These are phyloP conservation scores for Myxozyma neglecta DNA, from an alignment of 805 yeast species.

Conservation along the genomic window DNA sequence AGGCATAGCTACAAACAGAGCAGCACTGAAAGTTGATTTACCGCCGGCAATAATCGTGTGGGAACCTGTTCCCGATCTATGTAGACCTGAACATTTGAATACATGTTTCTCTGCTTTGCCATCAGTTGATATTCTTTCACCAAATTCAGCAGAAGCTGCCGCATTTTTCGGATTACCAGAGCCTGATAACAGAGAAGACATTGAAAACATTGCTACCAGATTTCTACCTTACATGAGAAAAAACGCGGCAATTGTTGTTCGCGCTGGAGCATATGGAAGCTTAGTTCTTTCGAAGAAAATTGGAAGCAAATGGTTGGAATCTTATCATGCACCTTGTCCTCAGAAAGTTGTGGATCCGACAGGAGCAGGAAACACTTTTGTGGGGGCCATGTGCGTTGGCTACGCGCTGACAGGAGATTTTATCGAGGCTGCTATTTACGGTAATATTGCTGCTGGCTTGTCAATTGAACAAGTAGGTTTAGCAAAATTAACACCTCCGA, in stretches of 20 bases:
- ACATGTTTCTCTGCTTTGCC: conserved; percentile 44
- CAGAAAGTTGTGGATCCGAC: conserved; percentile 77
- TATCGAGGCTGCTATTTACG: conserved; percentile 59
- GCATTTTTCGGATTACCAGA: conserved; percentile 51
- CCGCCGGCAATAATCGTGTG: conserved; percentile 51
- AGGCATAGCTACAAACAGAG: conserved; percentile 11
- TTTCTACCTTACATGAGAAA: conserved; percentile 46
- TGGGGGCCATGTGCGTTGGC: conserved; percentile 75
- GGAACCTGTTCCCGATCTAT: conserved; percentile 85
- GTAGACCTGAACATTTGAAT: conserved; percentile 53
- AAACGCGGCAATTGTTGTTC: conserved; percentile 55
- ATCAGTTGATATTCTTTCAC: conserved; percentile 63
- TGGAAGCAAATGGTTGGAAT: conserved; percentile 56
- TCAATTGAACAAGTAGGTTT: conserved; percentile 81
- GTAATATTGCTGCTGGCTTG: conserved; percentile 75
- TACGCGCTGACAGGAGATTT: conserved; percentile 45
- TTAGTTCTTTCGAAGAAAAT: conserved; percentile 44
- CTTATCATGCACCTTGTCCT: conserved; percentile 58
- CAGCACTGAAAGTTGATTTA: neutral
- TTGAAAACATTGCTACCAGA: conserved; percentile 48
- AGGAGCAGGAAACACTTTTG: conserved; percentile 90
- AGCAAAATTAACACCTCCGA: conserved; percentile 33
- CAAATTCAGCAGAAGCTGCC: conserved; percentile 84
- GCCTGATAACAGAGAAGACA: conserved; percentile 45
- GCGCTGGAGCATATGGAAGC: conserved; percentile 80